Percentiles rank a stretch among this genome's conserved stretches.
Evolutionary conservation across 169 alveolate species (phyloP).

Genomic region (Cryptosporidium viatorum): DNA sequence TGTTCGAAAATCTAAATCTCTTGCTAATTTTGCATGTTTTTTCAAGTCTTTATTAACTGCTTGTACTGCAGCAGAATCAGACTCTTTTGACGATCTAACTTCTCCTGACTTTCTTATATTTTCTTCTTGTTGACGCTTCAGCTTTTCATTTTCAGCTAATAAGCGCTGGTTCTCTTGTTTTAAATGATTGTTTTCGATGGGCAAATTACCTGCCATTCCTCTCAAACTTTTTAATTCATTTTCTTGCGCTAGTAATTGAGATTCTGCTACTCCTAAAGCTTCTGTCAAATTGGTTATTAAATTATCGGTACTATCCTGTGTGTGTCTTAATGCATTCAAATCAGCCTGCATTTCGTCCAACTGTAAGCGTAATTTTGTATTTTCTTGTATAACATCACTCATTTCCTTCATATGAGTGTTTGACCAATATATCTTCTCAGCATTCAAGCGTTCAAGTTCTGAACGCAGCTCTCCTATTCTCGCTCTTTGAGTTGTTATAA

Average conservation of each 20-base stretch:
- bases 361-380: conserved; percentile 52
- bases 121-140: conserved; percentile 46
- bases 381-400: conserved; percentile 74
- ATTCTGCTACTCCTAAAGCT: conserved; percentile 71
- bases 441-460: conserved; percentile 59
- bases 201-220: conserved; percentile 50
- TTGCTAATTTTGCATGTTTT: conserved; percentile 52
- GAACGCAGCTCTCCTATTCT: conserved; percentile 67
- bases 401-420: conserved; percentile 74
- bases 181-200: conserved; percentile 45
- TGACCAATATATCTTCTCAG: conserved; percentile 69
- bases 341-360: conserved; percentile 71
- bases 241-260: conserved; percentile 49
- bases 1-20: conserved; percentile 57
- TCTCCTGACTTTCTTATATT: background rate
- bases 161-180: conserved; percentile 58
- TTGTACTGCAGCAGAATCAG: conserved; percentile 45
- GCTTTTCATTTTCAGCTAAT: conserved; percentile 48
- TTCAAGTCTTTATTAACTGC: conserved; percentile 44
- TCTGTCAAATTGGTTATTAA: conserved; percentile 64
- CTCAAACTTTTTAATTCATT: conserved; percentile 40
- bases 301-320: conserved; percentile 63
- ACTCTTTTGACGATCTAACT: background rate
- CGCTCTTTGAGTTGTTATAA: conserved; percentile 65
- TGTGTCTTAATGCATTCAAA: conserved; percentile 69